Evolutionary conservation across 139 green algal species (phyloP).

Genomic region (Microglena sp.): DNA sequence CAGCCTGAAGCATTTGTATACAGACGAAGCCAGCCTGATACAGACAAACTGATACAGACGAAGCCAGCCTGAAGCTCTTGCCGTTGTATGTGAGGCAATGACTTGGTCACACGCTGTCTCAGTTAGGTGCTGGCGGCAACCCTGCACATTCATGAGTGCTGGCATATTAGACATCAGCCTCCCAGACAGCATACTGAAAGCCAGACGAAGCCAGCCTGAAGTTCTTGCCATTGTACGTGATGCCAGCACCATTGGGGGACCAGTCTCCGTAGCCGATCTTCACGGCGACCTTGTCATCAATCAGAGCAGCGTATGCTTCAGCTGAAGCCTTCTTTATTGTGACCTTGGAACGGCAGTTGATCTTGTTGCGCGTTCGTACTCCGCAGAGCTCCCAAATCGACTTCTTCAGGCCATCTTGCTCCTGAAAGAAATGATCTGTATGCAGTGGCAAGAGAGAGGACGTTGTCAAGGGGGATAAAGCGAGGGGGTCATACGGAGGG

Average conservation of each 20-base stretch:
- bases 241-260: conserved; percentile 47
- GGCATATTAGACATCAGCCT: too few relatives aligned
- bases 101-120: too few relatives aligned
- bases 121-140: too few relatives aligned
- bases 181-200: conserved; percentile 75
- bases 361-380: conserved; percentile 50
- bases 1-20: too few relatives aligned
- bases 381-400: conserved; percentile 65
- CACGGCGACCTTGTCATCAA: conserved; percentile 75
- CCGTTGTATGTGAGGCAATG: too few relatives aligned
- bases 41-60: too few relatives aligned
- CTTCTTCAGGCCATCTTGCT: conserved; percentile 30
- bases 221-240: conserved; percentile 49
- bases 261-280: conserved; percentile 31
- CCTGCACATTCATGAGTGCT: too few relatives aligned
- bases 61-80: too few relatives aligned
- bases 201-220: conserved; percentile 52
- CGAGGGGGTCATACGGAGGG: too few relatives aligned
- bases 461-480: too few relatives aligned
- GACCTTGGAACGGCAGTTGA: conserved; percentile 61
- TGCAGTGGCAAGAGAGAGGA: too few relatives aligned
- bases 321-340: conserved; percentile 45
- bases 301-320: conserved; percentile 70
- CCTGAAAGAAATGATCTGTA: conserved; percentile 4
- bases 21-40: too few relatives aligned